phyloP scores from a whole-genome alignment of 306 rosid genomes.

The Pterocarpus macrocarpus region DNA sequence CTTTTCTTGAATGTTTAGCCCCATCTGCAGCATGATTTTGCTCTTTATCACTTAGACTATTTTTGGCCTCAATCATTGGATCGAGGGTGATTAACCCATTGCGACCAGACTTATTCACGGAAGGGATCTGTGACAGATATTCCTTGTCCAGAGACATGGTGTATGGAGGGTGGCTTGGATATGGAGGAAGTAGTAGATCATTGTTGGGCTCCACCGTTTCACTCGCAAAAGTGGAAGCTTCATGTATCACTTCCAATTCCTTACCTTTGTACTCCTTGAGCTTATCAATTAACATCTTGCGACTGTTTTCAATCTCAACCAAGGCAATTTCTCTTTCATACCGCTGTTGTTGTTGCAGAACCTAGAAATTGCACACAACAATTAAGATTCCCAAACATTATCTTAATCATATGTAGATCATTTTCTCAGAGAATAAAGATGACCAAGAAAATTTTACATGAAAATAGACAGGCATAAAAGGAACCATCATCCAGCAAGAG shows the following conservation, averaged over 20 bases:
- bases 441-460: neutral
- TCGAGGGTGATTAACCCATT: slow-evolving; percentile 63
- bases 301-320: slow-evolving; percentile 85
- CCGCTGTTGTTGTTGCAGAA: slow-evolving; percentile 76
- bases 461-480: neutral
- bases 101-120: slow-evolving; percentile 56
- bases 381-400: slow-evolving; percentile 31
- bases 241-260: slow-evolving; percentile 82
- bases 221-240: slow-evolving; percentile 90
- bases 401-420: slow-evolving; percentile 8
- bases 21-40: slow-evolving; percentile 48
- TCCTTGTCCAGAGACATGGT: slow-evolving; percentile 62
- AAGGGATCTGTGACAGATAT: slow-evolving; percentile 53
- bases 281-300: slow-evolving; percentile 78
- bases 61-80: slow-evolving; percentile 51
- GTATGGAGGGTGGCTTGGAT: slow-evolving; percentile 73
- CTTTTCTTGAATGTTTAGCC: slow-evolving; percentile 56
- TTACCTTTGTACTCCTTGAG: slow-evolving; percentile 82
- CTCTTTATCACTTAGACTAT: slow-evolving; percentile 47
- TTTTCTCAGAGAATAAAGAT: slow-evolving; percentile 17
- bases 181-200: slow-evolving; percentile 91
- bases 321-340: slow-evolving; percentile 90
- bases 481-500: neutral
- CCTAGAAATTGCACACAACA: slow-evolving; percentile 57
- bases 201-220: slow-evolving; percentile 84